Conservation (phyloP, 345 rosid species). For the Atalantia buxifolia region DNA sequence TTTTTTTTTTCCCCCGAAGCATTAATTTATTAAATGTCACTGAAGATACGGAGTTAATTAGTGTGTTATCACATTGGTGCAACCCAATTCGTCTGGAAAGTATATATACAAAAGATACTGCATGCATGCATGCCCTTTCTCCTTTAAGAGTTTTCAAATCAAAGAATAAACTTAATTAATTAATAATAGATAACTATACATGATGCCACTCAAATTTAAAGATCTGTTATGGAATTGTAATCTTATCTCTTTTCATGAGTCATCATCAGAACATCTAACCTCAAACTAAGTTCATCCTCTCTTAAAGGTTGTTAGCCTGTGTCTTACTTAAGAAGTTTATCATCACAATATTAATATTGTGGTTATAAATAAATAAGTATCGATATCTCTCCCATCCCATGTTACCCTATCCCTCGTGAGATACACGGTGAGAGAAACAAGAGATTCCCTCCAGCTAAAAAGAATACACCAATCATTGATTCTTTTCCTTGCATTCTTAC, state of each 20-base stretch:
- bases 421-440: constrained; percentile 1
- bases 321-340: constrained; percentile 1
- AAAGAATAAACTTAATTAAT: neutral
- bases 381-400: neutral
- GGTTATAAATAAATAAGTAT: neutral
- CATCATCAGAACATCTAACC: neutral
- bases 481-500: constrained; percentile 14
- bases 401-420: constrained; percentile 1
- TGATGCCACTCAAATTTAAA: neutral
- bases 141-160: neutral
- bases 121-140: too few relatives aligned
- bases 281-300: neutral
- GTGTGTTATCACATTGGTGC: neutral
- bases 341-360: neutral
- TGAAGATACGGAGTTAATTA: neutral
- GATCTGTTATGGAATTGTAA: neutral
- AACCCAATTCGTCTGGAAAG: neutral
- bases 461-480: constrained; percentile 30
- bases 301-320: neutral
- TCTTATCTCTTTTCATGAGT: too few relatives aligned
- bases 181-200: neutral
- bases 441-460: constrained; percentile 43
- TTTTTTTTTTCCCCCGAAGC: too few relatives aligned
- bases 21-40: too few relatives aligned
- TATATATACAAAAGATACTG: neutral